Base-by-base conservation (phyloP, 306 rosid species). In the Lagenaria siceraria region DNA sequence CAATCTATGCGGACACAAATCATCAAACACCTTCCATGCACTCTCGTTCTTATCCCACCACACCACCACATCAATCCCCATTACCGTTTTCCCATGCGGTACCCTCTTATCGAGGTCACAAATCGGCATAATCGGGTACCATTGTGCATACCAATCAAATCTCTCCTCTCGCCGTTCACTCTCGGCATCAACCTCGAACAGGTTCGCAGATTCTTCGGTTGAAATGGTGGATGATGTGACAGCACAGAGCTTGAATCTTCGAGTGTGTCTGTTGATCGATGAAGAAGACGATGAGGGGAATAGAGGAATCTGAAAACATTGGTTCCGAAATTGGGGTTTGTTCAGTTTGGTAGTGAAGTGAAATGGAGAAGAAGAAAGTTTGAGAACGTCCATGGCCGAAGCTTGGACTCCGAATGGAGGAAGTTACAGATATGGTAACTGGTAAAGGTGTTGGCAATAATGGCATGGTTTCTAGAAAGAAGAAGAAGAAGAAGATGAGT, bases 1-100 rank as follows among this genome's bases (percentile, higher is more conserved):
- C 81, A 94, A 75, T 56, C 98, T 85, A 84, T 94, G 98, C 71
- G 98, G 98, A 84, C 98, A 94, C 0, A 81, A 76, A 85, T 94
- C 98, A 78, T 94, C 89, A 82, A 92, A 90, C 80, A 94, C 98
- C 83, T 89, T 80, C 98, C 98, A 94, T 9, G 81, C 79, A 85
- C 62, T 77, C 80, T 90, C 98, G 81, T 92, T 94, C 72, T 85
- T 87, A 79, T 94, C 96, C 97, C 97, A 94, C 97, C 98, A 91
- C 83, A 94, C 85, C 79, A 92, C 98, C 87, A 94, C 90, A 73
- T 94, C 98, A 66, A 94, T 40, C 1, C 98, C 97, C 78, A 94
- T 6, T 43, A 91, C 95, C 71, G 74, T 90, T 87, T 91, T 94
- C 2, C 76, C 98, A 79, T 86, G 92, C 3, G 98, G 97, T 7